Evolutionary conservation across 495 filamentous ascomycete genomes (phyloP).

Genomic region (Aspergillus carlsbadensis): DNA sequence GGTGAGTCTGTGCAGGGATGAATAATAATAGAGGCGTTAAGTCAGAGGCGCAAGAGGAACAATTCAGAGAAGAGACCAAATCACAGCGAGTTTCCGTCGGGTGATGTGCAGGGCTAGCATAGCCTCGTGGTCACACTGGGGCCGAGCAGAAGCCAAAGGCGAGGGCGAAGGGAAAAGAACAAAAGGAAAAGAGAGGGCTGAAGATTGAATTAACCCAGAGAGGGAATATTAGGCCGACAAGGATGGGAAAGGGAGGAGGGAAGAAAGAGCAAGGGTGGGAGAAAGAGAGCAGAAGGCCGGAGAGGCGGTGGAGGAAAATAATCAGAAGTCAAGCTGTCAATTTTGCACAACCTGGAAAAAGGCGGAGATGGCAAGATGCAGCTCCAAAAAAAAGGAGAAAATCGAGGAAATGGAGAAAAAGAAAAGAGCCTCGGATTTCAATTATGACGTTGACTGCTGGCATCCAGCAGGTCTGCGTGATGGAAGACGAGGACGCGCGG

Average conservation of each 20-base stretch:
- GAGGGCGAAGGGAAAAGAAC: neutral
- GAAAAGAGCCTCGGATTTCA: neutral
- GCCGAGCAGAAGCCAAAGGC: constrained; percentile 9
- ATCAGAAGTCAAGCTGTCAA: constrained; percentile 26
- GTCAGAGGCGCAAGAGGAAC: constrained; percentile 13
- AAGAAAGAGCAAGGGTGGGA: constrained; percentile 18
- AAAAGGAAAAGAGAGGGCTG: constrained; percentile 1
- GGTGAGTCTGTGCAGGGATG: constrained; percentile 10
- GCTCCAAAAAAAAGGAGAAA: constrained; percentile 10
- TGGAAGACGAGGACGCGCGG: neutral
- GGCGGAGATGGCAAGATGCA: constrained; percentile 13
- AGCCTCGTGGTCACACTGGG: constrained; percentile 30
- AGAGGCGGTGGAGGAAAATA: constrained; percentile 23
- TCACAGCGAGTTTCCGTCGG: constrained; percentile 30
- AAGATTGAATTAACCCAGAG: constrained; percentile 16
- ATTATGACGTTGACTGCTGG: neutral
- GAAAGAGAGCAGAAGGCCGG: constrained; percentile 19
- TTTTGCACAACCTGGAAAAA: constrained; percentile 21
- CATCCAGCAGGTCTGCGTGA: neutral
- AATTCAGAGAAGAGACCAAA: constrained; percentile 19
- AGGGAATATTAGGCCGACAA: constrained; percentile 12
- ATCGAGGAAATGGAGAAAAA: constrained; percentile 4
- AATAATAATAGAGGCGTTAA: constrained; percentile 1
- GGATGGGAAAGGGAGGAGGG: constrained; percentile 15
- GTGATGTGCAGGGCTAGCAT: constrained; percentile 35